These are phyloP conservation scores for Pterula multifida DNA, from an alignment of 1,284 basidiomycete genomes.

Conservation along the genomic window DNA sequence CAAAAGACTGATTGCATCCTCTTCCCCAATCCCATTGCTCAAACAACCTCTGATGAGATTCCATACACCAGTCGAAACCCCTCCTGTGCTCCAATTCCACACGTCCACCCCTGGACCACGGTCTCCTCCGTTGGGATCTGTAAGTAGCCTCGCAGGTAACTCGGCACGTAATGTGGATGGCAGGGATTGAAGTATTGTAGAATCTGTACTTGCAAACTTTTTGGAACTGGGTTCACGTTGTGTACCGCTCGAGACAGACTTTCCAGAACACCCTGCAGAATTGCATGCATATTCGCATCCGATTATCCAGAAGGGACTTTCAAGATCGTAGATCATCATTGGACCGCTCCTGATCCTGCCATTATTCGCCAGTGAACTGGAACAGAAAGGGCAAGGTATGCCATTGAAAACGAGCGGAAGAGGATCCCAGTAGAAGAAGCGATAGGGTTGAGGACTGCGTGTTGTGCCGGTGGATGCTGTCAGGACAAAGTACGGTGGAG, in stretches of 20 bases:
- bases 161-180: neutral
- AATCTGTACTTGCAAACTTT: neutral
- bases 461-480: neutral
- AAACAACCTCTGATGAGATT: neutral
- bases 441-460: neutral
- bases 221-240: neutral
- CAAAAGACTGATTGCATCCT: neutral
- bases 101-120: neutral
- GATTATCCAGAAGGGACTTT: conserved; percentile 1
- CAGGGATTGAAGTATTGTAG: neutral
- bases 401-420: conserved; percentile 1
- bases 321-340: neutral
- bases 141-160: neutral
- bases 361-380: neutral
- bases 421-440: conserved; percentile 3
- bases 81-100: neutral
- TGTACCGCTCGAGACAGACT: neutral
- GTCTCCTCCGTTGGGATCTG: neutral
- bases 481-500: conserved; percentile 1
- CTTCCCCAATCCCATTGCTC: neutral
- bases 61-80: neutral
- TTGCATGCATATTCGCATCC: neutral
- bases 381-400: neutral
- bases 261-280: neutral
- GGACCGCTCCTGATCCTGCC: neutral